phyloP scores from a whole-genome alignment of 306 rosid genomes.

The Cicer pinnatifidum region DNA sequence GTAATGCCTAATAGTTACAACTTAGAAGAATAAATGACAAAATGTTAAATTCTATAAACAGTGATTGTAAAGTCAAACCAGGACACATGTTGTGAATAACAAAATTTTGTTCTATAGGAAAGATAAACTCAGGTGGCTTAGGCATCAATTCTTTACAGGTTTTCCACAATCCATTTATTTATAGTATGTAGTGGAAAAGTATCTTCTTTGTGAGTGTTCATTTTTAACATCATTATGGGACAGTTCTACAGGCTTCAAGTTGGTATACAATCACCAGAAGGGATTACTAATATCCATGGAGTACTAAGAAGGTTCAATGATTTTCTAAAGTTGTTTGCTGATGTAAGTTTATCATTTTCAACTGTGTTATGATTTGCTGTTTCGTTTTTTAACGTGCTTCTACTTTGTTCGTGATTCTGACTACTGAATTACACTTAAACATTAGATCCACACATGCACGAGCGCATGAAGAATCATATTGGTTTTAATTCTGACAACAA shows the following conservation, averaged over 20 bases:
- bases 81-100: constrained; percentile 5
- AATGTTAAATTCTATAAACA: constrained; percentile 7
- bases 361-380: constrained; percentile 5
- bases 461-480: background rate
- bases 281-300: constrained; percentile 67
- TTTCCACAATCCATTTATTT: constrained; percentile 21
- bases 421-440: constrained; percentile 5
- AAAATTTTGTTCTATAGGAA: constrained; percentile 1
- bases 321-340: constrained; percentile 78
- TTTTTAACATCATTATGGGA: constrained; percentile 70
- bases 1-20: constrained; percentile 19
- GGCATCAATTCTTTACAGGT: constrained; percentile 10
- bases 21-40: background rate
- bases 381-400: background rate
- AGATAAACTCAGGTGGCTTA: constrained; percentile 26
- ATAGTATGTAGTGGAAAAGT: constrained; percentile 31
- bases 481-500: too few relatives aligned
- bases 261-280: constrained; percentile 92
- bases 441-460: background rate
- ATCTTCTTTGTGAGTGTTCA: constrained; percentile 42
- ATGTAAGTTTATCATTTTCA: constrained; percentile 64
- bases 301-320: constrained; percentile 92
- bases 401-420: constrained; percentile 20
- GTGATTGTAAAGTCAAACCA: constrained; percentile 29
- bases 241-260: constrained; percentile 99